phyloP scores from a whole-genome alignment of 306 rosid species.

The Cucumis cinereus region DNA sequence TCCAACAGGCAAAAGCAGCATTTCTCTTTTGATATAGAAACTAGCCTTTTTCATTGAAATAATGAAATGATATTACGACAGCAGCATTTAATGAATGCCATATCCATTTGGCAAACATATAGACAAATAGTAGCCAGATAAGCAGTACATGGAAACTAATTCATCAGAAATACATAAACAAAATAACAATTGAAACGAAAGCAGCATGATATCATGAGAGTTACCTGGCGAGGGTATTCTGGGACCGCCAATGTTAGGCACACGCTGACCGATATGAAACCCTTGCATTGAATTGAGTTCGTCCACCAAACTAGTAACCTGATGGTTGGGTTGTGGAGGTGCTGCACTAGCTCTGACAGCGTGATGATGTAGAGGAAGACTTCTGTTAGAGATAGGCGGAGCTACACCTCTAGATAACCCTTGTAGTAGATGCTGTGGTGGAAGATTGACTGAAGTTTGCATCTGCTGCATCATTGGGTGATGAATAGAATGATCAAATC shows the following conservation, averaged over 20 bases:
- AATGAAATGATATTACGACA: not conserved
- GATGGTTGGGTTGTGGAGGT: conserved; percentile 32
- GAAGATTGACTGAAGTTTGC: conserved; percentile 53
- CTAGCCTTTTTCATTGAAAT: no score
- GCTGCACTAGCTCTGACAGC: conserved; percentile 22
- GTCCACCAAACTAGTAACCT: conserved; percentile 44
- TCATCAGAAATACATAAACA: not conserved
- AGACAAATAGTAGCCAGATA: not conserved
- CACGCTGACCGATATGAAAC: conserved; percentile 56
- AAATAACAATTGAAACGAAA: not conserved
- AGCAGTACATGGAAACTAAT: not conserved
- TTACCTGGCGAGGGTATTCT: conserved; percentile 65
- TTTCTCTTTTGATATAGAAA: no score
- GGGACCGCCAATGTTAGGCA: conserved; percentile 44
- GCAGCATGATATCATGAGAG: not conserved
- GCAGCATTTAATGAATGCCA: not conserved
- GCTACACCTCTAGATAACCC: conserved; percentile 58
- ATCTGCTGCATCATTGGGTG: conserved; percentile 69
- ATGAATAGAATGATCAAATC: conserved; percentile 53
- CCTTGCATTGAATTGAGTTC: conserved; percentile 54
- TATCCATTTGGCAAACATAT: not conserved
- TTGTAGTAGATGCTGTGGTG: conserved; percentile 52
- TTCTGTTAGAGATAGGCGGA: conserved; percentile 30
- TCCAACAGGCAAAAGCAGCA: not conserved
- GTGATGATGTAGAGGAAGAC: conserved; percentile 27